Base-by-base conservation (phyloP, 257 asterid species). In the Mitragyna speciosa region DNA sequence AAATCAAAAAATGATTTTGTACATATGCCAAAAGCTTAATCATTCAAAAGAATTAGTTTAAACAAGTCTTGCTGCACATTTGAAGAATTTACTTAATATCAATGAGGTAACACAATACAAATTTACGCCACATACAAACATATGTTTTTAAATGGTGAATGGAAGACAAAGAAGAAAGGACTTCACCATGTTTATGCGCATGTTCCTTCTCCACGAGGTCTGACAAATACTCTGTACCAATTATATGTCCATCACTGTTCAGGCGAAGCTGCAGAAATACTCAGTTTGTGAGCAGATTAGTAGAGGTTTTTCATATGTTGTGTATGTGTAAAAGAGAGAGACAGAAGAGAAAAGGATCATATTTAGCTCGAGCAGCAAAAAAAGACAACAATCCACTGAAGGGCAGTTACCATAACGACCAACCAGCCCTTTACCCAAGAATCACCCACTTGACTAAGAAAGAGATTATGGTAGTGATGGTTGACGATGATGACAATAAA, bases 161-260 rank as follows among this genome's bases (percentile, higher is more conserved):
- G 3, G 45, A 26, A 58, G 16, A 51, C 0, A 59, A 63, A 74
- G 20, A 33, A 75, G 41, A 81, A 16, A 82, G 70, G 80, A 83
- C 83, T 91, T 82, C 80, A 95, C 99, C 98, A 87, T 95, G 96
- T 72, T 91, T 92, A 86, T 92, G 96, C 74, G 79, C 83, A 85
- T 91, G 93, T 76, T 82, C 98, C 92, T 92, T 93, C 92, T 95
- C 99, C 79, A 93, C 99, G 76, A 95, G 98, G 87, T 95, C 98
- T 4, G 96, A 90, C 73, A 95, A 41, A 88, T 92, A 95, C 83
- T 95, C 99, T 63, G 99, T 90, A 82, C 99, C 99, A 82, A 87
- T 87, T 77, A 95, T 92, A 74, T 82, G 84, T 73, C 99, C 97
- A 84, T 88, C 89, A 4, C 78, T 87, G 78, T 88, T 91, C 96